Base-by-base conservation (phyloP, 805 yeast species). In the Kuraishia capsulata region DNA sequence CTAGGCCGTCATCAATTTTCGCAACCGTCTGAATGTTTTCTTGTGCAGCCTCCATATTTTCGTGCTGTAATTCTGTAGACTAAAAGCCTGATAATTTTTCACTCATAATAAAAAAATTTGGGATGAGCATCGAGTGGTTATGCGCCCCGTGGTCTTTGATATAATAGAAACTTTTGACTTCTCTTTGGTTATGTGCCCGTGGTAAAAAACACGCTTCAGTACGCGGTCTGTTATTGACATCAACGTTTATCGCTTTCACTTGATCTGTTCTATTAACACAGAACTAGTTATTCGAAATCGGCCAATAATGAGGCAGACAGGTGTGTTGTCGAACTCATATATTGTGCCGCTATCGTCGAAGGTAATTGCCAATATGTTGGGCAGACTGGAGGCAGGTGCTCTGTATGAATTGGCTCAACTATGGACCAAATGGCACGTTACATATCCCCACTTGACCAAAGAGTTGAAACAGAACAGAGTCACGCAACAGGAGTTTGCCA, bases 1-100 rank as follows among this genome's bases (percentile, higher is more conserved):
- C 81, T 39, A 74, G 58, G 1, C 61, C 60, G 25, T 50, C 46
- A 17, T 56, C 63, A 18, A 4, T 21, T 20, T 28, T 23, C 35
- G 10, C 18, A 21, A 5, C 16, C 24, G 20, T 20, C 16, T 4
- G 14, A n/a, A n/a, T n/a, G n/a, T n/a, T n/a, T 20, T 20, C 17
- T 11, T 19, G 9, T 21, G 21, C 28, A n/a, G 29, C 24, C 8
- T 20, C 13, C 36, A 33, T 33, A 6, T 24, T 21, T 20, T 3
- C 20, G 18, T 8, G 5, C 25, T 11, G n/a, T 16, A 10, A 4
- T n/a, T 10, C 16, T 32, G n/a, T n/a, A n/a, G n/a, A n/a, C 8
- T 9, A 24, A 8, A 8, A 24, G 10, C 20, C 11, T 30, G 8
- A 30, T 13, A 30, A 30, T 6, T 32, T 32, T 32, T 21, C n/a